Conservation (phyloP, 805 yeast species). For the Peterozyma xylosa region DNA sequence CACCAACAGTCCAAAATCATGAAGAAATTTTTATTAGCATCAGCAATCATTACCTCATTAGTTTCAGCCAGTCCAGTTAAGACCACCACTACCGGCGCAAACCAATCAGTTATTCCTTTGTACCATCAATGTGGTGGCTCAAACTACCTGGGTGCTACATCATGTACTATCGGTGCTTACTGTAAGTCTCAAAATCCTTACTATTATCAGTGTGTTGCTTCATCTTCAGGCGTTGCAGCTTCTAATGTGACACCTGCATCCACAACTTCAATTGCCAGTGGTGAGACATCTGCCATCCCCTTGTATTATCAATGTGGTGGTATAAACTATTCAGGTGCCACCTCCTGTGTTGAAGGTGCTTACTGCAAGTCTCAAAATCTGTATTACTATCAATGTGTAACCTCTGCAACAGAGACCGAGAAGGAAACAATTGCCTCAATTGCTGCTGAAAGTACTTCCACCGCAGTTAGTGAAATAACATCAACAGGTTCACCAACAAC, state of each 20-base stretch:
- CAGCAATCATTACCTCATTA: neutral
- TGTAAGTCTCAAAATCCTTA: constrained; percentile 16
- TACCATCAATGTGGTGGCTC: constrained; percentile 18
- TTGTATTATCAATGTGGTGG: constrained; percentile 18
- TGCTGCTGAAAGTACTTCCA: too few species aligned
- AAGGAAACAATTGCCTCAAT: too few species aligned
- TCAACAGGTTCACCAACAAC: too few species aligned
- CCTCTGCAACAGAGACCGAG: constrained; percentile 1
- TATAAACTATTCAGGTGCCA: constrained; percentile 12
- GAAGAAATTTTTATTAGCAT: too few species aligned
- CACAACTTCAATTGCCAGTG: constrained; percentile 1
- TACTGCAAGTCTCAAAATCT: constrained; percentile 15
- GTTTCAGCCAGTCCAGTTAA: constrained; percentile 3
- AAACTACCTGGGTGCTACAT: constrained; percentile 13
- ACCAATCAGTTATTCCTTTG: constrained; percentile 2
- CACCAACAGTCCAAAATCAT: too few species aligned
- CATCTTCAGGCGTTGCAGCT: neutral
- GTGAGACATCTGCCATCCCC: constrained; percentile 1
- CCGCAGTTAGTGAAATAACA: too few species aligned
- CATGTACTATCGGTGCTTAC: constrained; percentile 15
- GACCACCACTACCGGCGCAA: neutral
- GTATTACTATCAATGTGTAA: constrained; percentile 19
- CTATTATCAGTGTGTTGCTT: constrained; percentile 18
- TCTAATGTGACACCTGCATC: neutral
- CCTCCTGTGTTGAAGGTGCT: constrained; percentile 15